Conservation (phyloP, 2,329 filamentous ascomycete species). For the Neonectria faginata region DNA sequence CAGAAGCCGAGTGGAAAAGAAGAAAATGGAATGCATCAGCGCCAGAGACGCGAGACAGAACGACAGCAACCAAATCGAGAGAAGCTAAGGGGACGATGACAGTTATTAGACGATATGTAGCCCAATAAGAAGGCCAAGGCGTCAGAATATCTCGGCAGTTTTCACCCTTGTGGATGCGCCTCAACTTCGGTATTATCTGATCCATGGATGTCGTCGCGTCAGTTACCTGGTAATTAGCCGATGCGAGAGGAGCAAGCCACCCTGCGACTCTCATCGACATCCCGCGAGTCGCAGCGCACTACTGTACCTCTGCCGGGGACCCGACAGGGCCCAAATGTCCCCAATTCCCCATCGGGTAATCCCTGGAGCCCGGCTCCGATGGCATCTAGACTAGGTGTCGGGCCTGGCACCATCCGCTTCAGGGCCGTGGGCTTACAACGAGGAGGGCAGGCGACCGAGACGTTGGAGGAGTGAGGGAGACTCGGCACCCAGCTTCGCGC, state of each 20-base stretch:
- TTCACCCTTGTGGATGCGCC: slow-evolving; percentile 7
- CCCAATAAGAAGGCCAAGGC: not conserved
- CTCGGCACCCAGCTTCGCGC: not conserved
- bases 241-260: slow-evolving; percentile 23
- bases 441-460: not conserved
- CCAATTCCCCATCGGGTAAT: slow-evolving; percentile 31
- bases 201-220: slow-evolving; percentile 9
- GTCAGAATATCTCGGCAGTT: not conserved
- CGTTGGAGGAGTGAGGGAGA: not conserved
- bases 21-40: slow-evolving; percentile 10
- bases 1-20: slow-evolving; percentile 20
- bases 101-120: not conserved
- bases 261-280: slow-evolving; percentile 23
- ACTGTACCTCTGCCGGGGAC: slow-evolving; percentile 40
- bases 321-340: slow-evolving; percentile 34
- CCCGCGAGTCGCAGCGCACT: slow-evolving; percentile 25
- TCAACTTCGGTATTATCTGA: slow-evolving; percentile 9
- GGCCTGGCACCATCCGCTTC: not conserved
- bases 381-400: slow-evolving; percentile 1
- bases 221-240: slow-evolving; percentile 12
- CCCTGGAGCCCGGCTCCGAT: slow-evolving; percentile 36
- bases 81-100: slow-evolving; percentile 7
- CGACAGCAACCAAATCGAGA: slow-evolving; percentile 6
- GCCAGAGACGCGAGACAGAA: not conserved
- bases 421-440: not conserved